Evolutionary conservation across 805 yeast genomes (phyloP).

Genomic region (Candida ulmi): DNA sequence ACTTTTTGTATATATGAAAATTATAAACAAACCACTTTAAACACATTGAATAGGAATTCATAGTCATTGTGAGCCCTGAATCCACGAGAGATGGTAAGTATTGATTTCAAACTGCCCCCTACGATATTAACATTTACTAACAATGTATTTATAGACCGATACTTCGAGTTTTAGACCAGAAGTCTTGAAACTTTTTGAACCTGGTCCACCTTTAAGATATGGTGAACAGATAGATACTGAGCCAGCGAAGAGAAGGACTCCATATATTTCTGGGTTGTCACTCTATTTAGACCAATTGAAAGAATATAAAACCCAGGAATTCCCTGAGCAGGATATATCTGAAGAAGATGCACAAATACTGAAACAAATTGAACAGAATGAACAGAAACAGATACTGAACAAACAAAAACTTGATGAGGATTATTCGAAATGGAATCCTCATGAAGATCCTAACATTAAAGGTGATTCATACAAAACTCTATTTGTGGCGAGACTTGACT

Average conservation of each 20-base stretch:
- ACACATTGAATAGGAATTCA: too few species aligned
- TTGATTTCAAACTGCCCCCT: too few species aligned
- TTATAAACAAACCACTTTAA: too few species aligned
- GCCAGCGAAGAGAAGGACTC: conserved; percentile 13
- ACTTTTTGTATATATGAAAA: too few species aligned
- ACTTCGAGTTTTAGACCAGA: conserved; percentile 34
- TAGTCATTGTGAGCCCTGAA: too few species aligned
- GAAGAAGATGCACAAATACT: conserved; percentile 27
- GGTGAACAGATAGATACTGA: conserved; percentile 16
- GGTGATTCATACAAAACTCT: conserved; percentile 79
- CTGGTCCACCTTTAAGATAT: conserved; percentile 17
- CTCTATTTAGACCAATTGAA: conserved; percentile 22
- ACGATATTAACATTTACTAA: too few species aligned
- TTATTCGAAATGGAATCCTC: conserved; percentile 46
- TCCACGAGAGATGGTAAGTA: too few species aligned
- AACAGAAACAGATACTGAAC: conserved; percentile 17
- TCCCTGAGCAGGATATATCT: conserved; percentile 11
- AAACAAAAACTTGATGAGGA: conserved; percentile 30
- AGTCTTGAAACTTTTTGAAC: conserved; percentile 33
- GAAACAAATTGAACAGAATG: conserved; percentile 22
- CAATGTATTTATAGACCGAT: conserved; percentile 21
- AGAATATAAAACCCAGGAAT: conserved; percentile 20
- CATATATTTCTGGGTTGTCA: conserved; percentile 14
- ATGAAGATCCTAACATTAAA: conserved; percentile 45
- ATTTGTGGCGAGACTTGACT: conserved; percentile 70